A percentile compares a stretch with the other conserved stretches of the same genome.
phyloP scores from a whole-genome alignment of 192 early-diverging fungal species.

The Funneliformis mosseae region DNA sequence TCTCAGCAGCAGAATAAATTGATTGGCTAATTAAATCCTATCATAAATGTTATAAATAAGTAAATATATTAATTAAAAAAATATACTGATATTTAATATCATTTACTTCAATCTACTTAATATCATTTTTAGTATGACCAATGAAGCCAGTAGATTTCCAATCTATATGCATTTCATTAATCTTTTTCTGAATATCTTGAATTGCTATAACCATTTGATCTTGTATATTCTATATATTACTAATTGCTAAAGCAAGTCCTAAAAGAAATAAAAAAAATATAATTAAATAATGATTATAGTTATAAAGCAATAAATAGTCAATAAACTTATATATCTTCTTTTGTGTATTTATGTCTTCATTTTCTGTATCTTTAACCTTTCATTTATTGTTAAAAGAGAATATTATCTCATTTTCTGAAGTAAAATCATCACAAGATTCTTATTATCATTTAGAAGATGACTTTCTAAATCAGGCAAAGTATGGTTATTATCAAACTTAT shows the following conservation, averaged over 20 bases:
- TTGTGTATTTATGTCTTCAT: not conserved
- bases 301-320: not conserved
- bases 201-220: not conserved
- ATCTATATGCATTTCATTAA: not conserved
- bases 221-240: not conserved
- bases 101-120: not conserved
- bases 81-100: too few relatives aligned
- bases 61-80: not conserved
- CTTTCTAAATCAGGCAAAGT: not conserved
- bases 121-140: not conserved
- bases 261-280: not conserved
- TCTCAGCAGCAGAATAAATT: not conserved
- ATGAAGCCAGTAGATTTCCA: not conserved
- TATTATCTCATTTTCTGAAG: too few relatives aligned
- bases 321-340: not conserved
- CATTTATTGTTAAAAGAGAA: not conserved
- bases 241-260: not conserved
- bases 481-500: not conserved
- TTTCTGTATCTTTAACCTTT: not conserved
- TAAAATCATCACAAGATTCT: too few relatives aligned
- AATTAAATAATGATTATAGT: not conserved
- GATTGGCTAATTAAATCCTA: not conserved
- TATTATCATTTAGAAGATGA: not conserved
- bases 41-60: not conserved
- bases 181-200: not conserved